phyloP scores from a whole-genome alignment of 306 rosid genomes.

The Medicago ruthenica region DNA sequence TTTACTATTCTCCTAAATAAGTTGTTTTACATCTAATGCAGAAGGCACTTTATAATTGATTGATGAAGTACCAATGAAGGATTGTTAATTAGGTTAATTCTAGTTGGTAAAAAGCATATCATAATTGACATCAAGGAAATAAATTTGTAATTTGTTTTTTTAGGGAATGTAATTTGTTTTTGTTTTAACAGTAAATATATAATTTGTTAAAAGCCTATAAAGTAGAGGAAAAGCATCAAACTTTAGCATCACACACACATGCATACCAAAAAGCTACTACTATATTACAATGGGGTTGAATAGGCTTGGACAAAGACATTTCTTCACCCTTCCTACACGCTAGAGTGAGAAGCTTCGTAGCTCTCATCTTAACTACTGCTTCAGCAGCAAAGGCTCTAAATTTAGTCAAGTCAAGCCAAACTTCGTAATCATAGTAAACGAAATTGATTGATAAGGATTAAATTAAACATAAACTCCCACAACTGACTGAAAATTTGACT shows the following conservation, averaged over 20 bases:
- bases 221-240: neutral
- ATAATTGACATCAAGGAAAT: too few species aligned
- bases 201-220: neutral
- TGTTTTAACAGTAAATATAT: neutral
- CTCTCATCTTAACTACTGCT: neutral
- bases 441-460: conserved; percentile 34
- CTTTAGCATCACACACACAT: conserved; percentile 5
- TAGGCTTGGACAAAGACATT: conserved; percentile 44
- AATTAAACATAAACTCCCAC: conserved; percentile 11
- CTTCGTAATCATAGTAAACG: neutral
- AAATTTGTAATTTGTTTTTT: too few species aligned
- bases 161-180: too few species aligned
- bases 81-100: too few species aligned
- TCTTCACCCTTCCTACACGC: conserved; percentile 22
- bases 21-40: too few species aligned
- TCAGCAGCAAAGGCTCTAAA: neutral
- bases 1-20: too few species aligned
- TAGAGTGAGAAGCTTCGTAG: conserved; percentile 42
- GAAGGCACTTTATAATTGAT: too few species aligned
- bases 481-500: conserved; percentile 2
- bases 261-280: conserved; percentile 12
- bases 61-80: too few species aligned
- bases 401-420: conserved; percentile 32
- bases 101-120: too few species aligned
- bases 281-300: neutral